Evolutionary conservation across 2,329 filamentous ascomycete genomes (phyloP), one percentile per base, ranked within the genome.

Genomic region (Penicillium sp.): DNA sequence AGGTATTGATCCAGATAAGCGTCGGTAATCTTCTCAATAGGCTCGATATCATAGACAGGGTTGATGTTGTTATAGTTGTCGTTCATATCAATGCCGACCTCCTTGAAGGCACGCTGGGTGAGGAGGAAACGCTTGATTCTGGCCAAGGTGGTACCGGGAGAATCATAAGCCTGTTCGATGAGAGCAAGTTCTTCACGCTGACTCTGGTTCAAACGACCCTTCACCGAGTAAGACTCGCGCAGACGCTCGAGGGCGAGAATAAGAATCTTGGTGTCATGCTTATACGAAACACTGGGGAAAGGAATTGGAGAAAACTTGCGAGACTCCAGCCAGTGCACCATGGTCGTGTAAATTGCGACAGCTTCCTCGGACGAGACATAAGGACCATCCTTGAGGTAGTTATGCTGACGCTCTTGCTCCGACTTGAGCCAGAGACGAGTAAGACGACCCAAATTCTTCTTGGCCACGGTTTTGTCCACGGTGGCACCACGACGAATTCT

Each of bases 31-130:
- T 99, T 99, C 79, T 99, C 94, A 54, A 99, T 96, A 0, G 94
- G 94, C 74, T 99, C 95, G 54, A 99, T 94, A 62, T 99, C 94
- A 69, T 99, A 99, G 1, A 99, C 94, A 0, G 94, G 95, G 69
- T 99, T 99, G 79, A 99, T 99, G 16, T 90, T 93, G 79, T 86
- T 97, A 77, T 99, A 99, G 69, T 99, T 99, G 76, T 99, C 94
- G 72, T 99, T 99, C 94, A 99, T 99, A 70, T 99, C 94, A 62
- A 99, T 99, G 50, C 93, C 94, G 42, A 99, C 94, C 75, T 99
- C 94, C 76, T 99, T 99, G 82, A 99, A 99, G 1, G 95, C 94
- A 71, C 94, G 85, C 70, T 99, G 94, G 0, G 95, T 99, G 42
- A 99, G 84, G 57, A 99, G 79, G 79, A 97, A 97, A 45, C 94